phyloP scores from a whole-genome alignment of 2,329 filamentous ascomycete species.

The Rhytidhysteron rufulum region DNA sequence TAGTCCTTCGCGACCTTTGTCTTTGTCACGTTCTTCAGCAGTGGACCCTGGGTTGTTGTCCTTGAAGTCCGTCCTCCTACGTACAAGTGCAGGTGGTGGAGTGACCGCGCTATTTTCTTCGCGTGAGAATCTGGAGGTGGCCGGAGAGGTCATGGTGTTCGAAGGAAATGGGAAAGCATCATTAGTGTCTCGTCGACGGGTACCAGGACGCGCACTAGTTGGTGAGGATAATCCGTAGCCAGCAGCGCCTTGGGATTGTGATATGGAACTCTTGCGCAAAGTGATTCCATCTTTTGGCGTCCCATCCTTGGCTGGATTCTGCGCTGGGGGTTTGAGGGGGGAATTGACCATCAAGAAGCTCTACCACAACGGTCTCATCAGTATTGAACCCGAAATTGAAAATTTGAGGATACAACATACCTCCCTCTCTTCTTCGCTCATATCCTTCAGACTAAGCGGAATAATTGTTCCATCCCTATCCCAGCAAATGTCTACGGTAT shows the following conservation, averaged over 20 bases:
- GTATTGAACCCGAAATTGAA: slow-evolving; percentile 4
- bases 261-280: slow-evolving; percentile 78
- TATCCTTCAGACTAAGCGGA: slow-evolving; percentile 69
- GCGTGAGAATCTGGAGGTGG: slow-evolving; percentile 56
- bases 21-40: slow-evolving; percentile 50
- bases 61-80: slow-evolving; percentile 60
- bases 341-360: slow-evolving; percentile 86
- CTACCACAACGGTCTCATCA: slow-evolving; percentile 44
- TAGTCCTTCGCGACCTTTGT: slow-evolving; percentile 29
- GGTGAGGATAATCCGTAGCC: slow-evolving; percentile 71
- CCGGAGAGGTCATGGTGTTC: slow-evolving; percentile 58
- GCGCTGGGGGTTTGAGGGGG: slow-evolving; percentile 77
- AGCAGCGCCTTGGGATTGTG: slow-evolving; percentile 58
- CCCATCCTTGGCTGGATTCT: slow-evolving; percentile 60
- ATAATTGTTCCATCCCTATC: slow-evolving; percentile 65
- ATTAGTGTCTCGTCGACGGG: slow-evolving; percentile 81
- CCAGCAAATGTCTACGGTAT: slow-evolving; percentile 92
- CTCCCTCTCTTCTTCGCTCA: slow-evolving; percentile 66
- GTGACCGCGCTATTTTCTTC: slow-evolving; percentile 61
- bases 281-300: slow-evolving; percentile 55
- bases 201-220: slow-evolving; percentile 67
- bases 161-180: slow-evolving; percentile 57
- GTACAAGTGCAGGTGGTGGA: slow-evolving; percentile 57
- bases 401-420: slow-evolving; percentile 34
- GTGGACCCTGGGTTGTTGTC: slow-evolving; percentile 42